A percentile compares a stretch with the other conserved stretches of the same genome.
Conservation (phyloP, 176 grass and related monocot species). For the Bolboschoenus planiculmis region DNA sequence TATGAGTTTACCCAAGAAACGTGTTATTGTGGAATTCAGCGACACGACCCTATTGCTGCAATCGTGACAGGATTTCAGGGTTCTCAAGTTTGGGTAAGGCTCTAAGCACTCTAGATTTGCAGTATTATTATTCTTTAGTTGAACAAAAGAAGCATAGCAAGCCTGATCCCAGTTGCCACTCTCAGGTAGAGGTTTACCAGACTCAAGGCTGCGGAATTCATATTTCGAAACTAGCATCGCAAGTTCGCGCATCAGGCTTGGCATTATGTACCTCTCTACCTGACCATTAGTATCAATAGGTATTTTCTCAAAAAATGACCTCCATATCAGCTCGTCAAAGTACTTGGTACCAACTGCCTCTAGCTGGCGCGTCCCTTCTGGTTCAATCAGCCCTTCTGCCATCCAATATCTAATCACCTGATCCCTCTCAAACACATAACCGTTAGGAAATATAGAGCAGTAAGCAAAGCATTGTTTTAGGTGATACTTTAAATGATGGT, state of each 20-base stretch:
- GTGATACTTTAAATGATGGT: no score
- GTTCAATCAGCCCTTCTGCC: constrained; percentile 41
- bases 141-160: no score
- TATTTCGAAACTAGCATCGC: background rate
- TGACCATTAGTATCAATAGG: background rate
- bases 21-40: no score
- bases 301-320: constrained; percentile 32
- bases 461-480: constrained; percentile 37
- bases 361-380: background rate
- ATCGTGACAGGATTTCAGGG: no score
- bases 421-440: constrained; percentile 40
- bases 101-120: no score
- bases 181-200: no score
- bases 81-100: no score
- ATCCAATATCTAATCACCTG: constrained; percentile 30
- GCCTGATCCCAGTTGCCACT: no score
- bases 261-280: constrained; percentile 28
- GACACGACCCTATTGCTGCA: no score
- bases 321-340: constrained; percentile 34
- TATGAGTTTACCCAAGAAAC: no score
- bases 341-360: constrained; percentile 26
- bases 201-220: no score
- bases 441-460: constrained; percentile 35
- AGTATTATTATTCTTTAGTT: no score
- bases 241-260: constrained; percentile 24